phyloP scores from a whole-genome alignment of 2,329 filamentous ascomycete genomes.

The Pyrenochaeta sp. region DNA sequence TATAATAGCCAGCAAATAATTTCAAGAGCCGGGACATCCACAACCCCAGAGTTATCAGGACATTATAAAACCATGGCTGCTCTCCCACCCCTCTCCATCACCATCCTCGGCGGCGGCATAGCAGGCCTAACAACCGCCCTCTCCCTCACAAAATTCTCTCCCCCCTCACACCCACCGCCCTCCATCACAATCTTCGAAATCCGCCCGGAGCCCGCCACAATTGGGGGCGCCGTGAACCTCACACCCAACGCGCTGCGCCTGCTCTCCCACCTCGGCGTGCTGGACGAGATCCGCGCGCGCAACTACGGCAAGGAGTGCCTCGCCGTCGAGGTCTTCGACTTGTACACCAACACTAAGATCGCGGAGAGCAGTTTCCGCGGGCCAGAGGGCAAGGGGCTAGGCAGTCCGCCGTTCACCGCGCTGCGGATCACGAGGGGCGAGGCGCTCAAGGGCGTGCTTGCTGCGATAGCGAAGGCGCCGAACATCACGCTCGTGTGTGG shows the following conservation, averaged over 20 bases:
- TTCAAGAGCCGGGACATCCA: too few species aligned
- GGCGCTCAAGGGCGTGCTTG: conserved; percentile 52
- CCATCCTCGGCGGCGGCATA: conserved; percentile 44
- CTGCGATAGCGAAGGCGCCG: conserved; percentile 48
- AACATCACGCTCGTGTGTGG: conserved; percentile 55
- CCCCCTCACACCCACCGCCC: conserved; percentile 42
- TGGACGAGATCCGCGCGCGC: conserved; percentile 51
- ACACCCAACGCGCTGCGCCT: conserved; percentile 68
- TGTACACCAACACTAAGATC: conserved; percentile 52
- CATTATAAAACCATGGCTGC: too few species aligned
- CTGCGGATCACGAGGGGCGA: conserved; percentile 55
- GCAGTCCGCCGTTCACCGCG: conserved; percentile 54
- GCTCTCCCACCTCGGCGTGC: conserved; percentile 57
- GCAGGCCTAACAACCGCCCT: conserved; percentile 48
- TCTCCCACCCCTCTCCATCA: too few species aligned
- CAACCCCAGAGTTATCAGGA: too few species aligned
- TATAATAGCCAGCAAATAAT: too few species aligned
- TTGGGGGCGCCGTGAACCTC: conserved; percentile 68
- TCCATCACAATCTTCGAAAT: conserved; percentile 59
- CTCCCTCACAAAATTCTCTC: conserved; percentile 54
- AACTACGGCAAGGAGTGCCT: conserved; percentile 53
- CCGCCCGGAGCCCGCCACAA: conserved; percentile 54
- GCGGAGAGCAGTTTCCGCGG: conserved; percentile 54
- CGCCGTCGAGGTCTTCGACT: conserved; percentile 55
- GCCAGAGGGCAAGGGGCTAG: conserved; percentile 52